Conservation (phyloP, 2,329 filamentous ascomycete genomes). For the Apiospora aurea region DNA sequence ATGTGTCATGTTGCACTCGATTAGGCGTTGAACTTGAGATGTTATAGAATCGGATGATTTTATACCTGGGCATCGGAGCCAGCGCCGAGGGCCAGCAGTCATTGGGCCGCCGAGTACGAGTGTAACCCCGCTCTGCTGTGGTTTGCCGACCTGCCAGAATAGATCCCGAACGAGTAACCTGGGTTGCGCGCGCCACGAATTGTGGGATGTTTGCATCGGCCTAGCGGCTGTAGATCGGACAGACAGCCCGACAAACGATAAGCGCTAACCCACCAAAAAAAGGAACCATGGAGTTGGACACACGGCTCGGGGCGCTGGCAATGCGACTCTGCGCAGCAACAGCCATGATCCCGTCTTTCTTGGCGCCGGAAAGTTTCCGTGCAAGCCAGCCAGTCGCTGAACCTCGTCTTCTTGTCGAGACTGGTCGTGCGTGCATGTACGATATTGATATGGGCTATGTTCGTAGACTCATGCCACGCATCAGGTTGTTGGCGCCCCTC, state of each 20-base stretch:
- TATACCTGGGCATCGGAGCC: neutral
- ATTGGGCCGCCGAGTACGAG: neutral
- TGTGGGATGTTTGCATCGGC: neutral
- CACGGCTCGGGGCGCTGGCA: neutral
- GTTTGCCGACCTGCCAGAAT: neutral
- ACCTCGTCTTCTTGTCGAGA: neutral
- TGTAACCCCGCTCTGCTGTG: neutral
- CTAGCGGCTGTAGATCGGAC: neutral
- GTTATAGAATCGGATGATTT: neutral
- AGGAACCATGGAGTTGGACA: neutral
- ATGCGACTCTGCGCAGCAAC: neutral
- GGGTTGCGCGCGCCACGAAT: neutral
- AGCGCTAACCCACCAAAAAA: neutral
- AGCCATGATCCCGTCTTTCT: too few species aligned
- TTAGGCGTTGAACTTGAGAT: neutral
- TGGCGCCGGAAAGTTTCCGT: neutral
- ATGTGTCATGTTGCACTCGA: neutral
- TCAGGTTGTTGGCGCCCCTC: too few species aligned
- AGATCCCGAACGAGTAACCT: neutral
- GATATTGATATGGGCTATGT: neutral
- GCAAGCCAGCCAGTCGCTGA: neutral
- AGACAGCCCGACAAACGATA: neutral
- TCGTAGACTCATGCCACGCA: neutral
- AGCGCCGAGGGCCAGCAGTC: neutral
- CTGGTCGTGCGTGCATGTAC: neutral